Evolutionary conservation across 2,329 filamentous ascomycete genomes (phyloP).

Genomic region (Penicillium sp.): DNA sequence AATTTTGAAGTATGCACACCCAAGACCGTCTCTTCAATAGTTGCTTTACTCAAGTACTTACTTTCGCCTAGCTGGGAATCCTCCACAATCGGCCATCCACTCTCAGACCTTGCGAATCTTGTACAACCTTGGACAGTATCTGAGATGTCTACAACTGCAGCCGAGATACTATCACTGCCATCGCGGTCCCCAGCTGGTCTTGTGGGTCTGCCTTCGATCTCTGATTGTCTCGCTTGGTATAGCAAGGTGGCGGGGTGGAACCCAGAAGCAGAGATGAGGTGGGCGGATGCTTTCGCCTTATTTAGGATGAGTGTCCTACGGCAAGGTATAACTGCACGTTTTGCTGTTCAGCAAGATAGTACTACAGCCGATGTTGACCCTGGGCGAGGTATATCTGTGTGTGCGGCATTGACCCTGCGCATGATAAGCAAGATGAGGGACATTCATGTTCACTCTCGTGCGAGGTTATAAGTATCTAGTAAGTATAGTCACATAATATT

Average conservation of each 20-base stretch:
- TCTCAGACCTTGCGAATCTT: background rate
- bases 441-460: background rate
- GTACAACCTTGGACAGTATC: background rate
- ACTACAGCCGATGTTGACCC: background rate
- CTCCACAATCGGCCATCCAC: background rate
- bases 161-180: background rate
- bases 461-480: background rate
- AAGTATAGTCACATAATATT: no score
- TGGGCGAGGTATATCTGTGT: background rate
- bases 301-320: background rate
- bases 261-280: background rate
- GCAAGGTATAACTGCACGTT: background rate
- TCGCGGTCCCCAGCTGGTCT: background rate
- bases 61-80: background rate
- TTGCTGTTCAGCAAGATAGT: background rate
- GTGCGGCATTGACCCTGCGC: background rate
- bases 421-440: slow-evolving; percentile 1
- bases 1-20: background rate
- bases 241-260: background rate
- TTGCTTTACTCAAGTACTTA: background rate
- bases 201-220: background rate
- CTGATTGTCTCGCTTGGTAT: background rate
- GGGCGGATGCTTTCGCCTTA: background rate
- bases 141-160: background rate
- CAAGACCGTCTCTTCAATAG: background rate